Base-by-base conservation (phyloP, 139 green algal species). In the Microglena sp. region DNA sequence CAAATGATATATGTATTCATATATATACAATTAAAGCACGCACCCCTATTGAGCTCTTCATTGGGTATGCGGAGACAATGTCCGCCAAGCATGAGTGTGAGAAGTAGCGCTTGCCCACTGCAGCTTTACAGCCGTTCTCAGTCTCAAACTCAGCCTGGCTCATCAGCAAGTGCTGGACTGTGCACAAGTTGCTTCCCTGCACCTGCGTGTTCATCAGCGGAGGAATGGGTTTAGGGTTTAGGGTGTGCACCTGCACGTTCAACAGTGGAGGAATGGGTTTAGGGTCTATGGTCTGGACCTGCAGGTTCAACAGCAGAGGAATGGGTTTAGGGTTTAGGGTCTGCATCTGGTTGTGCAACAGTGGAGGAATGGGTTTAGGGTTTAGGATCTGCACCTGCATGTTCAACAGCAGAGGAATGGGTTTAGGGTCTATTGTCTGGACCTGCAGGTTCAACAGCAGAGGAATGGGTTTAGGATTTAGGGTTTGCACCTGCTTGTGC, bases 51-150 rank as follows among this genome's bases (percentile, higher is more conserved):
- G n/a, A n/a, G n/a, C n/a, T n/a, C 40, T 50, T 50, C 59, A 86
- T 69, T 7, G 87, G 85, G 57, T 90, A 92, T 11, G 77, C 70
- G 4, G 62, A 70, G 5, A 97, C 82, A 67, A 97, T 95, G 66
- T 96, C 90, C 0, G 69, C 66, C 53, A 97, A 80, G 4, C 67
- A 66, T 0, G 66, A 84, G 72, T 93, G 77, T 40, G 75, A 55
- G 75, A 97, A 97, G 82, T 97, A 96, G 57, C 80, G 77, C 80
- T 96, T 96, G 54, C 90, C 89, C n/a, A 69, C 60, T 4, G 81
- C 74, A 8, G 74, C 73, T 62, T 71, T 81, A 61, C 68, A 68
- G 53, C 55, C 58, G 53, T 82, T 84, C 5, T 50, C 8, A 5
- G 68, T 67, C 70, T 92, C 80, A 73, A 86, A 95, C 73, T 92